Conservation (phyloP, 208 protist species). For the Tritrichomonas foetus region DNA sequence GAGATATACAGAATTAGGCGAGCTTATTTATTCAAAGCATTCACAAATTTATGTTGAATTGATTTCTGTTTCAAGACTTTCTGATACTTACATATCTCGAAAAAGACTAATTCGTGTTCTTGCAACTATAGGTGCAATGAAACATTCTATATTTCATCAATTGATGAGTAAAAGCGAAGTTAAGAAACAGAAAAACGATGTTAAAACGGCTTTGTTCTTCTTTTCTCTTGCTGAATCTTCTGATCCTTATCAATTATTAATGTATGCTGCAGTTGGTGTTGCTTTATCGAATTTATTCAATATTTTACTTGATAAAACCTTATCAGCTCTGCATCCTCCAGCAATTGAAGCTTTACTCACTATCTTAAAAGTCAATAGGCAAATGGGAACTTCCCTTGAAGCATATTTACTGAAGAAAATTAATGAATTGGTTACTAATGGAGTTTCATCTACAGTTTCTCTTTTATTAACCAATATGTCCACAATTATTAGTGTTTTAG, state of each 20-base stretch:
- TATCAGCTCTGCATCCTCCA: background rate
- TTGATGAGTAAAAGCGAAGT: background rate
- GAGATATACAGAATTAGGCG: background rate
- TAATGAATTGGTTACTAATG: background rate
- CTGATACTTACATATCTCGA: background rate
- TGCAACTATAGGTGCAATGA: background rate
- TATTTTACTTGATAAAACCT: background rate
- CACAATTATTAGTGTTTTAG: background rate
- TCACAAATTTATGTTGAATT: background rate
- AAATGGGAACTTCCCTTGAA: background rate
- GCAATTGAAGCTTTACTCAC: background rate
- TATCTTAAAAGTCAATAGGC: background rate
- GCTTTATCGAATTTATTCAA: background rate
- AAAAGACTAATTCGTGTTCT: background rate
- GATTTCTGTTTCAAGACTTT: background rate
- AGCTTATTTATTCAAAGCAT: background rate
- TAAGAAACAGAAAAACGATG: background rate
- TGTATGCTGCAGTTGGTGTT: background rate
- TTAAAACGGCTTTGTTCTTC: background rate
- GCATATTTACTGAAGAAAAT: background rate
- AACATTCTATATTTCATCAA: background rate
- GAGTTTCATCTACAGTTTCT: background rate
- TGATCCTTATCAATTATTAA: background rate
- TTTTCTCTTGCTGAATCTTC: background rate
- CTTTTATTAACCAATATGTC: slow-evolving; percentile 19